Evolutionary conservation across 495 filamentous ascomycete genomes (phyloP).

Genomic region (Choiromyces venosus): DNA sequence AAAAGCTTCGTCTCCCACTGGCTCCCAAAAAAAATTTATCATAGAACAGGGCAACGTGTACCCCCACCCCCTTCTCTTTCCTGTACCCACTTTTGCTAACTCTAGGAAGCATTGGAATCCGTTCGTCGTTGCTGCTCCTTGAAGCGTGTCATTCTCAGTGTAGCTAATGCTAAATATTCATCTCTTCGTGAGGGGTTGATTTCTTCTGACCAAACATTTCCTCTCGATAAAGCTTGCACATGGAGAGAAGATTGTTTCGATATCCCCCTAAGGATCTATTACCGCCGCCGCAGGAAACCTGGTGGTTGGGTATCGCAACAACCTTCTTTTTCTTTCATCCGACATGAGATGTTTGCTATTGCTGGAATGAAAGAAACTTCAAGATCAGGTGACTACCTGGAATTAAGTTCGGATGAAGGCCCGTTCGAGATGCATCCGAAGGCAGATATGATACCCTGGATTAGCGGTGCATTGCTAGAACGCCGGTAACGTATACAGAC

Average conservation of each 20-base stretch:
- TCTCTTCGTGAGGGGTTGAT: neutral
- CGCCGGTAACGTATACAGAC: conserved; percentile 1
- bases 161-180: neutral
- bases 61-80: neutral
- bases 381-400: neutral
- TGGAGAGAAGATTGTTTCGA: conserved; percentile 23
- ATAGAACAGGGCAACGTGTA: neutral
- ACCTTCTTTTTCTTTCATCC: conserved; percentile 14
- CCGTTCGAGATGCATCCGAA: neutral
- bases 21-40: neutral
- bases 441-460: conserved; percentile 11
- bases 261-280: conserved; percentile 30
- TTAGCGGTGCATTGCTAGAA: neutral
- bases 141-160: neutral
- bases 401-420: neutral
- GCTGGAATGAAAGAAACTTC: neutral
- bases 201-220: neutral
- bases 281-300: conserved; percentile 25
- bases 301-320: conserved; percentile 15
- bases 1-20: neutral
- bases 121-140: neutral
- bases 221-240: conserved; percentile 3
- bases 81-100: neutral
- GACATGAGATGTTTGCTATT: conserved; percentile 13
- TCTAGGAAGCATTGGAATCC: neutral